phyloP scores from a whole-genome alignment of 2,329 filamentous ascomycete genomes.

The Corynespora cassiicola region DNA sequence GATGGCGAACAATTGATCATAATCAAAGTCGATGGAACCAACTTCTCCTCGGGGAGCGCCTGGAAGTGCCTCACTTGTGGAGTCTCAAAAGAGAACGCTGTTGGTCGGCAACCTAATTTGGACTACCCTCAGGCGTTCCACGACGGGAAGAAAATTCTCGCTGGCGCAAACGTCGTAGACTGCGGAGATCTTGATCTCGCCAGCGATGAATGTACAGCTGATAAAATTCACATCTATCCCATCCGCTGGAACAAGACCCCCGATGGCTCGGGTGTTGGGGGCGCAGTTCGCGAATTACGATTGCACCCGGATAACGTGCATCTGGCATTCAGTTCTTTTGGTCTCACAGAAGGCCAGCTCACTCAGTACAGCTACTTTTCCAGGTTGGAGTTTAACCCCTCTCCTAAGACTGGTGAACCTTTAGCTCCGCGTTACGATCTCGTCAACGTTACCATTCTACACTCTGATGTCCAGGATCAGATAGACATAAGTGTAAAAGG shows the following conservation, averaged over 20 bases:
- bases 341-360: constrained; percentile 22
- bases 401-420: constrained; percentile 23
- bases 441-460: constrained; percentile 46
- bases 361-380: constrained; percentile 43
- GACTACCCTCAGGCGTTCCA: constrained; percentile 55
- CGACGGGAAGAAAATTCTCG: constrained; percentile 46
- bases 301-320: constrained; percentile 55
- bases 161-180: constrained; percentile 41
- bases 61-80: constrained; percentile 59
- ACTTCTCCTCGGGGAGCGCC: constrained; percentile 52
- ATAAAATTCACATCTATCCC: constrained; percentile 49
- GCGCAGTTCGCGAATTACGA: constrained; percentile 50
- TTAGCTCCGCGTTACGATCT: constrained; percentile 46
- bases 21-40: constrained; percentile 48
- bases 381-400: constrained; percentile 50
- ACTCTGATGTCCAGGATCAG: constrained; percentile 21
- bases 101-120: constrained; percentile 17
- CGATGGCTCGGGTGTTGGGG: constrained; percentile 42
- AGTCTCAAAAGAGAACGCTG: constrained; percentile 41
- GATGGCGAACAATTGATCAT: constrained; percentile 49
- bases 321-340: constrained; percentile 52
- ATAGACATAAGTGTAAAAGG: constrained; percentile 29
- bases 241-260: constrained; percentile 45
- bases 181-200: constrained; percentile 43
- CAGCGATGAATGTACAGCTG: constrained; percentile 46